Percentiles rank a stretch among this genome's conserved stretches.
Evolutionary conservation across 106 monocot genomes (phyloP).

Genomic region (Dendrobium catenatum): DNA sequence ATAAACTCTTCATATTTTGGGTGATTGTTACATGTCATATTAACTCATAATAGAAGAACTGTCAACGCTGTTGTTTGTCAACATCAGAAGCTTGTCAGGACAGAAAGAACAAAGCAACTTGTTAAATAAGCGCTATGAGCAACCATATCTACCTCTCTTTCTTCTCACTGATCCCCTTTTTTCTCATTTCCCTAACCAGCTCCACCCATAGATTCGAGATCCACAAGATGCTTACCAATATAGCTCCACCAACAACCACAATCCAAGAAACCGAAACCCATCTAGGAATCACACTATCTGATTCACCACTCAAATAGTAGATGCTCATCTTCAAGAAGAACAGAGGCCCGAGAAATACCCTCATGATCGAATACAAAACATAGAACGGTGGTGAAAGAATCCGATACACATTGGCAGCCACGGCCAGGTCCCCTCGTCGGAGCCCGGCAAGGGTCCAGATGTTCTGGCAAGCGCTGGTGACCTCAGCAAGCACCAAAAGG

Average conservation of each 20-base stretch:
- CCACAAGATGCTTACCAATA: slow-evolving; percentile 87
- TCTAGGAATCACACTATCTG: slow-evolving; percentile 54
- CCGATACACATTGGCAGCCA: slow-evolving; percentile 42
- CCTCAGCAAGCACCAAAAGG: slow-evolving; percentile 71
- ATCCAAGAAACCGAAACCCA: slow-evolving; percentile 90
- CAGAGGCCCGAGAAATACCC: slow-evolving; percentile 60
- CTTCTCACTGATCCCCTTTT: slow-evolving; percentile 15
- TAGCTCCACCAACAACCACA: slow-evolving; percentile 73
- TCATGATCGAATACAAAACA: slow-evolving; percentile 56
- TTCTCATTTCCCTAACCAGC: slow-evolving; percentile 38
- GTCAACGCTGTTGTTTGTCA: background rate
- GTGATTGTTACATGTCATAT: background rate
- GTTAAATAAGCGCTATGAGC: background rate
- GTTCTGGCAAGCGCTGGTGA: slow-evolving; percentile 85
- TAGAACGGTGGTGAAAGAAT: slow-evolving; percentile 69
- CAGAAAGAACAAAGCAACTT: background rate
- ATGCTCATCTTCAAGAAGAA: slow-evolving; percentile 81
- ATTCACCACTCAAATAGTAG: slow-evolving; percentile 61
- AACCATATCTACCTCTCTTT: slow-evolving; percentile 29
- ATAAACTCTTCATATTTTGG: background rate
- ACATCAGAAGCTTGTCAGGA: background rate
- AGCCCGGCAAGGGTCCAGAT: slow-evolving; percentile 79
- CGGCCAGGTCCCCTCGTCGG: slow-evolving; percentile 28
- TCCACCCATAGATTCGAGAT: slow-evolving; percentile 72
- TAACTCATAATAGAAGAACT: background rate